Conservation (phyloP, 2,329 filamentous ascomycete species). For the Beauveria medogensis region DNA sequence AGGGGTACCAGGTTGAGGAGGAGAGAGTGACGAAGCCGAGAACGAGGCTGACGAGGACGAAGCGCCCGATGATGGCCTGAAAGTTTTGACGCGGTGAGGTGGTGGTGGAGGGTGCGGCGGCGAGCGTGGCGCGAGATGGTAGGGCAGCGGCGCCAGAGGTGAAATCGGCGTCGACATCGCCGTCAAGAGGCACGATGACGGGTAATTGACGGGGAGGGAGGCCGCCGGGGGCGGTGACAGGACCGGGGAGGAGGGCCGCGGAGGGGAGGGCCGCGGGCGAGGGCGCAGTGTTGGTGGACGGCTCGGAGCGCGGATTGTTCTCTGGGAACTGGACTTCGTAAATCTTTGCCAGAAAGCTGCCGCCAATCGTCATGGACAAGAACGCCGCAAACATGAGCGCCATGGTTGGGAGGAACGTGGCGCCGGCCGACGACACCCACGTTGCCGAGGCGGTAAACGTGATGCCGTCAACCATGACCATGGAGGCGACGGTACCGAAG, state of each 20-base stretch:
- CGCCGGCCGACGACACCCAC: slow-evolving; percentile 47
- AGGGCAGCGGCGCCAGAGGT: slow-evolving; percentile 33
- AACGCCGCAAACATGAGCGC: slow-evolving; percentile 43
- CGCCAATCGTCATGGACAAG: slow-evolving; percentile 49
- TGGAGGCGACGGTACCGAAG: slow-evolving; percentile 53
- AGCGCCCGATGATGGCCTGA: slow-evolving; percentile 48
- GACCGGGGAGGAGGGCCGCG: slow-evolving; percentile 28
- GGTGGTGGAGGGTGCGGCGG: slow-evolving; percentile 17
- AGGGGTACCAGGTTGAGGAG: slow-evolving; percentile 52
- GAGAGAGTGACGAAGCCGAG: slow-evolving; percentile 52
- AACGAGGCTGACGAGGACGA: slow-evolving; percentile 46
- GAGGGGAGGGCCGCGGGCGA: slow-evolving; percentile 20
- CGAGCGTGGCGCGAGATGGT: slow-evolving; percentile 21
- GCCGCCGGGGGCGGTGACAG: slow-evolving; percentile 29
- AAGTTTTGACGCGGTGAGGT: slow-evolving; percentile 33
- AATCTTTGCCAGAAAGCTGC: slow-evolving; percentile 51
- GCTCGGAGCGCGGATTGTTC: slow-evolving; percentile 41
- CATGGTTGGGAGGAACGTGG: slow-evolving; percentile 49
- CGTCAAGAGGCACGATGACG: slow-evolving; percentile 55
- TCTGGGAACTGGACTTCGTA: slow-evolving; percentile 50
- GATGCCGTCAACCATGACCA: slow-evolving; percentile 56
- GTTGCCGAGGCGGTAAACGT: slow-evolving; percentile 48
- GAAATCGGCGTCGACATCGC: slow-evolving; percentile 56
- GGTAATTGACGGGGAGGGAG: slow-evolving; percentile 7
- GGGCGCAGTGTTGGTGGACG: slow-evolving; percentile 21